A percentile compares a stretch with the other conserved stretches of the same genome.
Conservation (phyloP, 148 eudicot species). For the Vaccinium macrocarpon region DNA sequence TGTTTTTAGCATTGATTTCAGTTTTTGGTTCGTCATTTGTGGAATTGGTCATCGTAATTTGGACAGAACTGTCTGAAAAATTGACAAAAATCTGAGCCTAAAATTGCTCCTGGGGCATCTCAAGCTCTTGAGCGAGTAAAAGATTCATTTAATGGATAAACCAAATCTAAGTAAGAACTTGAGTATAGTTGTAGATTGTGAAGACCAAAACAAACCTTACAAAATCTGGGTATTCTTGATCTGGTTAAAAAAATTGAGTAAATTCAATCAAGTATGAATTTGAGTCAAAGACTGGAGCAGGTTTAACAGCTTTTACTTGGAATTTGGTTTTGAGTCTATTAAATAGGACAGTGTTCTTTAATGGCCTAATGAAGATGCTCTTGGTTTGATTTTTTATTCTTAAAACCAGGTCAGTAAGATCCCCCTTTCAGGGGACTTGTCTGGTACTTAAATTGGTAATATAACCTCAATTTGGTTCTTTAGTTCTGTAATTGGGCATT, state of each 20-base stretch:
- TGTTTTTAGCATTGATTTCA: background rate
- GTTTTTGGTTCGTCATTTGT: background rate
- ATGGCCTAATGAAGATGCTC: background rate
- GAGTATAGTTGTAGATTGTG: too few species aligned
- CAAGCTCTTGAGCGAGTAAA: too few species aligned
- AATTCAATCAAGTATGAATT: too few species aligned
- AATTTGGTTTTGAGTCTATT: too few species aligned
- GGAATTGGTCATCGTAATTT: background rate
- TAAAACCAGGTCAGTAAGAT: background rate
- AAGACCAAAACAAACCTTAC: too few species aligned
- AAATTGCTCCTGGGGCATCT: background rate
- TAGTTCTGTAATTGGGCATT: background rate
- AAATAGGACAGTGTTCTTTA: too few species aligned
- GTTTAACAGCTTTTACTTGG: too few species aligned
- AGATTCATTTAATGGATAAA: too few species aligned
- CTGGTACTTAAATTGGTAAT: background rate
- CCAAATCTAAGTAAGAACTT: too few species aligned
- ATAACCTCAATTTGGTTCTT: background rate
- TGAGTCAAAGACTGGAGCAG: too few species aligned
- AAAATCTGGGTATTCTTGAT: too few species aligned
- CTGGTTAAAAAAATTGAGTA: too few species aligned
- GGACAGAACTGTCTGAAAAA: background rate
- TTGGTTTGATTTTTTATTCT: background rate
- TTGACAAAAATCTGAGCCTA: background rate
- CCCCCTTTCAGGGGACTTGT: background rate